A percentile compares a stretch with the other conserved stretches of the same genome.
Conservation (phyloP, 192 early-diverging fungal genomes). For the Polychytrium aggregatum region DNA sequence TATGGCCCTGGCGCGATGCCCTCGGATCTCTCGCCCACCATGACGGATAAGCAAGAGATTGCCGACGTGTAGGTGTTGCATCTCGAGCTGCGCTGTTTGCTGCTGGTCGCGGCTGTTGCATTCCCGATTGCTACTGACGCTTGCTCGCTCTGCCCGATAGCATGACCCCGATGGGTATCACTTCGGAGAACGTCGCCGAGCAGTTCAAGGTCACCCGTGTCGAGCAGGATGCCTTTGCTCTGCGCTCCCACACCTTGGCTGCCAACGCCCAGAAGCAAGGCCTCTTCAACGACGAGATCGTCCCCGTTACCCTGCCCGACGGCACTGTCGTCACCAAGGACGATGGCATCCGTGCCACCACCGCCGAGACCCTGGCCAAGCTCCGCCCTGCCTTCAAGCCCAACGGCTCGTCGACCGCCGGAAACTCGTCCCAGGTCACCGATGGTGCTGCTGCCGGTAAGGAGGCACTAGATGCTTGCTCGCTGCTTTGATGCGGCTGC, state of each 20-base stretch:
- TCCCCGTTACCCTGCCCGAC: constrained; percentile 72
- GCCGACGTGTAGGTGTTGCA: constrained; percentile 54
- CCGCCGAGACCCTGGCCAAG: constrained; percentile 72
- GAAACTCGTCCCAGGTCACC: constrained; percentile 94
- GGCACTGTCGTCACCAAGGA: constrained; percentile 75
- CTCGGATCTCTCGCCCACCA: constrained; percentile 57
- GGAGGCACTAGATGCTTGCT: no score
- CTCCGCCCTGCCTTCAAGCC: constrained; percentile 80
- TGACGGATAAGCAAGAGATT: constrained; percentile 57
- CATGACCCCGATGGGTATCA: constrained; percentile 58
- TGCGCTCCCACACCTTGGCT: constrained; percentile 73
- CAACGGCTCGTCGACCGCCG: constrained; percentile 81
- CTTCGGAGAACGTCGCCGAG: constrained; percentile 91
- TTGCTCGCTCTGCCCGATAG: not conserved
- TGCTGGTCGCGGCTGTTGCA: not conserved
- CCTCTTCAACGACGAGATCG: constrained; percentile 84
- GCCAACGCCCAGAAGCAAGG: constrained; percentile 80
- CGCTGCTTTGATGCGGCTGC: no score
- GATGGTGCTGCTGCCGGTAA: constrained; percentile 96
- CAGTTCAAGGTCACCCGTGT: constrained; percentile 75
- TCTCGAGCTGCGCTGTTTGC: no score
- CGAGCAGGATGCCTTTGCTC: constrained; percentile 87
- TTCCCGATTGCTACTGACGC: not conserved
- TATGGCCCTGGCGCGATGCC: constrained; percentile 74
- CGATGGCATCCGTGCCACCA: constrained; percentile 85